A percentile compares a stretch with the other conserved stretches of the same genome.
phyloP scores from a whole-genome alignment of 495 filamentous ascomycete species.

The Friedmanniomyces simplex region DNA sequence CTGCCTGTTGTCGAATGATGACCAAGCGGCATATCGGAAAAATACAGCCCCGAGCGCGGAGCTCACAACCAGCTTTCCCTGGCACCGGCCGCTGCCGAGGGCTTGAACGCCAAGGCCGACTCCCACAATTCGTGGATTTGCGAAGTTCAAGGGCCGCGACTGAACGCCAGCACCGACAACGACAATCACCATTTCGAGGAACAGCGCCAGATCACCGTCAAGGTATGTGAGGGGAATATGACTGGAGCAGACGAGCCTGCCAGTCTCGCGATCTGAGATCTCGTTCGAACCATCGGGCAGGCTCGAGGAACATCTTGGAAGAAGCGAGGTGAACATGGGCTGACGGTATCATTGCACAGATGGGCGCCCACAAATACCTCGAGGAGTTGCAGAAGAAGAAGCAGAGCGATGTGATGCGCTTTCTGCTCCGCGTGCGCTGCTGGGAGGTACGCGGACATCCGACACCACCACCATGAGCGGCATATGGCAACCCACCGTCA shows the following conservation, averaged over 20 bases:
- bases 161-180: neutral
- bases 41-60: too few species aligned
- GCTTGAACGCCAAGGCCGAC: neutral
- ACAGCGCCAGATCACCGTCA: neutral
- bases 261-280: too few species aligned
- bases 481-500: conserved; percentile 11
- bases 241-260: neutral
- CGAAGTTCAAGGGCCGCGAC: neutral
- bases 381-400: conserved; percentile 99
- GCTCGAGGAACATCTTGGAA: neutral
- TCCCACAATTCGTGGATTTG: neutral
- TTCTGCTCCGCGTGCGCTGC: conserved; percentile 98
- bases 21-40: too few species aligned
- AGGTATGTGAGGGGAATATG: neutral
- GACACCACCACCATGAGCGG: conserved; percentile 24
- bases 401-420: conserved; percentile 98
- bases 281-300: neutral
- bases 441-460: conserved; percentile 86
- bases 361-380: conserved; percentile 77
- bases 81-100: neutral
- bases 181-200: neutral
- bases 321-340: conserved; percentile 1
- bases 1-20: too few species aligned
- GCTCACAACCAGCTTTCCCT: neutral
- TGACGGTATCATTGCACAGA: conserved; percentile 25